Evolutionary conservation across 2,329 filamentous ascomycete species (phyloP).

Genomic region (Cryphonectria radicalis): DNA sequence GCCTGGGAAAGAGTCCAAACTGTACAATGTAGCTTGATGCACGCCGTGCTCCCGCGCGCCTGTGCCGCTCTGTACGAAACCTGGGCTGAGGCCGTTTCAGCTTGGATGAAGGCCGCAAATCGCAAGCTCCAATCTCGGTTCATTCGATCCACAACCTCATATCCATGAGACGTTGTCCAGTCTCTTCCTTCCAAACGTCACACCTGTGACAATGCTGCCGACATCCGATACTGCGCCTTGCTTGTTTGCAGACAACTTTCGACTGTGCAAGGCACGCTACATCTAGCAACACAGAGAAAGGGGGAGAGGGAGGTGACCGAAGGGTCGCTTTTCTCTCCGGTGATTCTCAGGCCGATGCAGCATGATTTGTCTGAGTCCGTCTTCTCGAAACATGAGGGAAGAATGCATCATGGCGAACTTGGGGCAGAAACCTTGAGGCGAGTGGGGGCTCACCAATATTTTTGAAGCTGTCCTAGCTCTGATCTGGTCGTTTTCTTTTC

Average conservation of each 20-base stretch:
- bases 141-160: background rate
- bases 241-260: background rate
- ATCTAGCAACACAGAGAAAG: background rate
- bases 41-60: background rate
- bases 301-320: background rate
- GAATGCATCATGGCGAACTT: background rate
- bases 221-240: background rate
- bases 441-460: slow-evolving; percentile 16
- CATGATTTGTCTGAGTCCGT: background rate
- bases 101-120: background rate
- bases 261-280: background rate
- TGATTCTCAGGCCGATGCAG: background rate
- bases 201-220: background rate
- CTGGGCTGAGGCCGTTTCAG: background rate
- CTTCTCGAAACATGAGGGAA: background rate
- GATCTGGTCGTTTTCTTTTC: background rate
- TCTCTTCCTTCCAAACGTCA: background rate
- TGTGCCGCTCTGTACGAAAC: background rate
- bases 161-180: background rate
- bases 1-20: background rate
- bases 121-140: background rate
- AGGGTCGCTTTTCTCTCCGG: background rate
- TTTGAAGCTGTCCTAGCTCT: slow-evolving; percentile 9
- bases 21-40: background rate
- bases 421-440: background rate